Conservation (phyloP, 2,329 filamentous ascomycete genomes). For the Sphaerulina vaccinii region DNA sequence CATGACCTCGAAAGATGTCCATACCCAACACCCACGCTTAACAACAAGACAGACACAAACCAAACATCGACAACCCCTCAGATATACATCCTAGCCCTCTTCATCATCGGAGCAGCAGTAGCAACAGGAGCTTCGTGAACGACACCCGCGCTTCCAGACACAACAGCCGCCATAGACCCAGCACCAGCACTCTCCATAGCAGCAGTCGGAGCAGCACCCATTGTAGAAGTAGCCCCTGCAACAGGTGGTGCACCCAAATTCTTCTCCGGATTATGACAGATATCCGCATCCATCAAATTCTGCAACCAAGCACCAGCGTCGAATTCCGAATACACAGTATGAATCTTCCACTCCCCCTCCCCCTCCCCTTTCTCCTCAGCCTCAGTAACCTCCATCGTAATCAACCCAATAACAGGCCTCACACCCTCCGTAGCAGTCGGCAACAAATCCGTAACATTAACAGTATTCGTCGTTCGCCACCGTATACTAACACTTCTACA, state of each 20-base stretch:
- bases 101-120: conserved; percentile 3
- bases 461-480: conserved; percentile 35
- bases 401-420: conserved; percentile 32
- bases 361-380: conserved; percentile 10
- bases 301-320: conserved; percentile 36
- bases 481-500: conserved; percentile 34
- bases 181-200: not conserved
- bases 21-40: not conserved
- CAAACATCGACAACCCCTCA: not conserved
- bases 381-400: conserved; percentile 26
- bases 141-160: not conserved
- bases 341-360: conserved; percentile 25
- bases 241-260: conserved; percentile 8
- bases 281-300: conserved; percentile 31
- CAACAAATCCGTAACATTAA: conserved; percentile 23
- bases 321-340: conserved; percentile 35
- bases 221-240: not conserved
- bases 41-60: not conserved
- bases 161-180: not conserved
- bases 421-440: conserved; percentile 1
- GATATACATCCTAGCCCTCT: conserved; percentile 4
- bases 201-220: not conserved
- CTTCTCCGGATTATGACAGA: conserved; percentile 20
- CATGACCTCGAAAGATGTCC: not conserved
- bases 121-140: not conserved